Conservation (phyloP, 306 rosid genomes). For the Senna tora region DNA sequence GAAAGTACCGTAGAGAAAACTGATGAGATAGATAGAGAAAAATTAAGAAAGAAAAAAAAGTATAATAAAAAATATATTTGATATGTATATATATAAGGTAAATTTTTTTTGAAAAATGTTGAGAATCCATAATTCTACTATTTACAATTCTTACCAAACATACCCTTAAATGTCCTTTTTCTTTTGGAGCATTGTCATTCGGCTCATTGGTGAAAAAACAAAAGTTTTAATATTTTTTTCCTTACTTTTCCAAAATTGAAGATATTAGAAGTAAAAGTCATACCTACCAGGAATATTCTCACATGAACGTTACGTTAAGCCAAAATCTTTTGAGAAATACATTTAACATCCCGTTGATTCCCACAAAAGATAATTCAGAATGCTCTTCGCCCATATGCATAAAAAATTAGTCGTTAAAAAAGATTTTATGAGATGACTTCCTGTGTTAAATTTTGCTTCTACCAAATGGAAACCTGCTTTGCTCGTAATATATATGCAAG, state of each 20-base stretch:
- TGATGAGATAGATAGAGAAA: too few species aligned
- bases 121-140: too few species aligned
- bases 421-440: not conserved
- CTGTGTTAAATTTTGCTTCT: conserved; percentile 29
- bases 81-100: too few species aligned
- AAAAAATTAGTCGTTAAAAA: not conserved
- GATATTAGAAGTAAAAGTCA: too few species aligned
- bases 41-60: too few species aligned
- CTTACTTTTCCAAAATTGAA: too few species aligned
- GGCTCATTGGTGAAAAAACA: not conserved
- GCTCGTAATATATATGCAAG: not conserved
- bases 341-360: not conserved
- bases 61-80: too few species aligned
- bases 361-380: not conserved
- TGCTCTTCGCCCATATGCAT: conserved; percentile 17
- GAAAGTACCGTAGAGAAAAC: too few species aligned
- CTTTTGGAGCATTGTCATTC: not conserved
- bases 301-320: conserved; percentile 2
- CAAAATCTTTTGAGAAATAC: not conserved
- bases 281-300: not conserved
- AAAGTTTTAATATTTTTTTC: too few species aligned
- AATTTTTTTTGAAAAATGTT: too few species aligned
- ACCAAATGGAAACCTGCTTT: conserved; percentile 32
- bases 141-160: too few species aligned
- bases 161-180: not conserved